Percentiles rank a stretch among this genome's conserved stretches.
These are phyloP conservation scores for Dictyostelium firmibasis DNA, from an alignment of 78 protist species.

Conservation along the genomic window DNA sequence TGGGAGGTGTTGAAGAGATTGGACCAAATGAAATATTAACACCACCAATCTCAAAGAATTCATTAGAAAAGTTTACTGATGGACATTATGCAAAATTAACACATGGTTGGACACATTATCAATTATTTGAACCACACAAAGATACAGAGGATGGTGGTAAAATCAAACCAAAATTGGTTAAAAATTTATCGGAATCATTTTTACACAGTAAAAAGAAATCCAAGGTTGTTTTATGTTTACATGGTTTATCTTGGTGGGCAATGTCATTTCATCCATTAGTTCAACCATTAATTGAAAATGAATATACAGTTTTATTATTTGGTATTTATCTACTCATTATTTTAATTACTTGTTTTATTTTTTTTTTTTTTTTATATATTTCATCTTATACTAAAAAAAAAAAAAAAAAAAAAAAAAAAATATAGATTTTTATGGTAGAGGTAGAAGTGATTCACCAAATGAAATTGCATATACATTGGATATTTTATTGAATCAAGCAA, in stretches of 20 bases:
- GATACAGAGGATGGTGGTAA: background rate
- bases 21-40: background rate
- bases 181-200: background rate
- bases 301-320: slow-evolving; percentile 31
- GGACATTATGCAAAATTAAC: slow-evolving; percentile 3
- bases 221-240: slow-evolving; percentile 19
- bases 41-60: background rate
- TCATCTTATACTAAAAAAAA: no score
- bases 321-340: no score
- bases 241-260: slow-evolving; percentile 42
- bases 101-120: slow-evolving; percentile 22
- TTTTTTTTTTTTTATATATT: no score
- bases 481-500: slow-evolving; percentile 14
- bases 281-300: slow-evolving; percentile 26
- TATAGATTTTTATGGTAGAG: slow-evolving; percentile 57
- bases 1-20: background rate
- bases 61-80: background rate
- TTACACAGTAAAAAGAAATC: background rate
- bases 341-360: no score
- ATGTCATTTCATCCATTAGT: slow-evolving; percentile 9
- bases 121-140: slow-evolving; percentile 24
- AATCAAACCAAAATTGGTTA: background rate
- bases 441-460: slow-evolving; percentile 21
- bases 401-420: background rate
- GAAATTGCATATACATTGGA: slow-evolving; percentile 18